Base-by-base conservation (phyloP, 116 monocot genomes). In the Dioscorea cayenensis region DNA sequence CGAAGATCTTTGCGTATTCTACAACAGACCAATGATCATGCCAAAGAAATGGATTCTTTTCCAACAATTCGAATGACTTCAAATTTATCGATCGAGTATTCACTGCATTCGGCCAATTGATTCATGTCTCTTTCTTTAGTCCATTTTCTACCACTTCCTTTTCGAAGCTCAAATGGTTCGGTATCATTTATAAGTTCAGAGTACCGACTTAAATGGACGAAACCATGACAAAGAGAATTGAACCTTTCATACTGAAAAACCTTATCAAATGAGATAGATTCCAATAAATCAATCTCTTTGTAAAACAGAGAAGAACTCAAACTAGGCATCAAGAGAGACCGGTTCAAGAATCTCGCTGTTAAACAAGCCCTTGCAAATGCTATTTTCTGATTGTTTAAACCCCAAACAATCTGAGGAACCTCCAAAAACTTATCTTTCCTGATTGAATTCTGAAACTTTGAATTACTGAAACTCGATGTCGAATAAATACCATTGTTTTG, bases 401-500 rank as follows among this genome's bases (percentile, higher is more conserved):
- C 55, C 55, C 55, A n/a, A 0, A 55, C 55, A 55, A 55, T 55
- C 55, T 55, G 55, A 55, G 55, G 55, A 55, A 55, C 55, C 55
- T 55, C 55, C 55, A 55, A 55, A 16, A 55, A 55, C 55, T 55
- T 55, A 4, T n/a, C 55, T n/a, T 55, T 55, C 55, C 55, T 85
- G 20, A 89, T 35, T 48, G 60, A 66, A 60, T 12, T 62, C 32
- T 3, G 55, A 55, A 3, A 55, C 19, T n/a, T 67, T 74, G 29
- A 67, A 65, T 14, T 63, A 60, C 22, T 43, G 80, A 32, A 60
- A 55, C 50, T 52, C 58, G 48, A 19, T 75, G 69, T 5, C 49
- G 14, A 6, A 81, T 14, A 14, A 63, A 60, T 27, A 23, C 69
- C 58, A 14, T 67, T 77, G 22, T 68, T 11, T 59, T 73, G 77